These are phyloP conservation scores for Lagerstroemia speciosa DNA, from an alignment of 345 rosid species.

Conservation along the genomic window DNA sequence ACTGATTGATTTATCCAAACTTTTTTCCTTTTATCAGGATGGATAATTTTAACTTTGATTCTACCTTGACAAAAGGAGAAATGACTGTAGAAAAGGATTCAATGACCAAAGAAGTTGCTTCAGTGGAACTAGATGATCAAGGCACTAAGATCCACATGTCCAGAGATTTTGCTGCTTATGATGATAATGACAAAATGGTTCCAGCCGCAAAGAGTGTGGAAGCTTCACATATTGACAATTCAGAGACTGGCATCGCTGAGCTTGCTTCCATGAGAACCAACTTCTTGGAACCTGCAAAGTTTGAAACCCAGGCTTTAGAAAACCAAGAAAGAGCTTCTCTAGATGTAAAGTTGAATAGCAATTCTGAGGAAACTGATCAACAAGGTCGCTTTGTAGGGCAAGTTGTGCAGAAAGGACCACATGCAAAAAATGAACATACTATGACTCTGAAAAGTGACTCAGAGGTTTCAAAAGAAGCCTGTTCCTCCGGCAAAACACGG, in stretches of 20 bases:
- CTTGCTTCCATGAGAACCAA: constrained; percentile 17
- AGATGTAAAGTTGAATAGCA: not conserved
- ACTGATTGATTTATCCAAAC: not conserved
- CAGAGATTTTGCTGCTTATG: constrained; percentile 14
- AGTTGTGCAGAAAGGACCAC: constrained; percentile 9
- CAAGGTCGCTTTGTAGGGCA: constrained; percentile 9
- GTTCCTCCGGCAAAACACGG: constrained; percentile 12
- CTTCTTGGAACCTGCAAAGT: constrained; percentile 17
- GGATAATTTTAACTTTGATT: constrained; percentile 43
- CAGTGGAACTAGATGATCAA: constrained; percentile 25
- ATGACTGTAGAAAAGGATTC: constrained; percentile 21
- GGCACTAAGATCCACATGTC: constrained; percentile 16
- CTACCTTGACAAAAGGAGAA: constrained; percentile 32
- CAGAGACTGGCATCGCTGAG: constrained; percentile 16
- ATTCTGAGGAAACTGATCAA: constrained; percentile 15
- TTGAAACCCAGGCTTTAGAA: constrained; percentile 2
- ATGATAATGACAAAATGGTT: constrained; percentile 15
- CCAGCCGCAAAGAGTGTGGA: constrained; percentile 17
- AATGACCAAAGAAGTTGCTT: constrained; percentile 21
- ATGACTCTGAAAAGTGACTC: constrained; percentile 14
- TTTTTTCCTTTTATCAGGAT: constrained; percentile 27
- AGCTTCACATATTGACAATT: constrained; percentile 19
- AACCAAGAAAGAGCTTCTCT: constrained; percentile 2
- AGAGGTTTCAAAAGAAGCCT: constrained; percentile 12
- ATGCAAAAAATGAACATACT: constrained; percentile 14